Evolutionary conservation across 2,329 filamentous ascomycete species (phyloP), one percentile per base, ranked within the genome.

Genomic region (Aspergillus awamori): DNA sequence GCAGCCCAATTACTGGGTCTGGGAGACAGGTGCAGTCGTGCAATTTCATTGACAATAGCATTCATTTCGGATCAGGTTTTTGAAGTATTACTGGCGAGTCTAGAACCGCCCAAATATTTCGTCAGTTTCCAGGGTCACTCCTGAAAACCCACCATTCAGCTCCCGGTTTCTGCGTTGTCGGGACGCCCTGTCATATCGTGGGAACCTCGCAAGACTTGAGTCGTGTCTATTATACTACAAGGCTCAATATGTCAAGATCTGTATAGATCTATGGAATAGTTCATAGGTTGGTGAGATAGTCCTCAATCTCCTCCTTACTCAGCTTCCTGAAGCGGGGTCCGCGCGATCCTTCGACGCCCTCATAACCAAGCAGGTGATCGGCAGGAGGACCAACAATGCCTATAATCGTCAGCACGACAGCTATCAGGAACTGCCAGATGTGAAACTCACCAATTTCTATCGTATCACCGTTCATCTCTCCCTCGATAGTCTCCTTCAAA

Each of bases 271-370:
- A 36, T 52, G 65, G 66, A 43, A 54, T 51, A 63, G 65, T 68
- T 88, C 86, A 98, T 86, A 99, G 87, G 86, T 97, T 98, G 79
- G 95, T 98, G 79, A 99, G 83, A 83, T 99, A 99, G 80, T 99
- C 95, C 84, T 99, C 95, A 75, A 99, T 98, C 83, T 99, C 95
- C 81, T 97, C 92, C 74, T 96, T 93, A 72, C 87, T 97, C 79
- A 99, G 83, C 86, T 97, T 79, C 64, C 78, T 74, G 68, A 81
- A 77, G 45, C 78, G 71, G 22, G 79, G 79, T n/a, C 79, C 79
- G 61, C 71, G 72, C 33, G 76, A 68, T 10, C 74, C 76, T 59
- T 79, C 77, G 38, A 78, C 74, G 39, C 79, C 79, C 63, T 81
- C 93, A 64, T 93, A 91, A 53, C 95, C 95, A 63, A 99, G 86